These are phyloP conservation scores for Tuber microsphaerosporum DNA, from an alignment of 495 filamentous ascomycete genomes.

Conservation along the genomic window DNA sequence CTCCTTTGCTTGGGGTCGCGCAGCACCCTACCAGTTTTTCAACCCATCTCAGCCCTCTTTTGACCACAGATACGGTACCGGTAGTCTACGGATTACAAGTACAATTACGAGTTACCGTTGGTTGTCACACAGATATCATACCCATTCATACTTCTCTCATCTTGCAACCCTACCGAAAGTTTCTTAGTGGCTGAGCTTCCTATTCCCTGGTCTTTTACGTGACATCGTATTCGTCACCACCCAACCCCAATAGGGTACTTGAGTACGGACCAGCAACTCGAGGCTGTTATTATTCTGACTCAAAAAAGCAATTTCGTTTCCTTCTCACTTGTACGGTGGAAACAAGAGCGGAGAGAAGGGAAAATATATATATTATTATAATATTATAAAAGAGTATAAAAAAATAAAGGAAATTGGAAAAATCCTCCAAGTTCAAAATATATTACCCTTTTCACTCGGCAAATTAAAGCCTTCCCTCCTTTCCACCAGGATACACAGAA, in stretches of 20 bases:
- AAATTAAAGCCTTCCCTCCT: background rate
- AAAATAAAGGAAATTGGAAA: background rate
- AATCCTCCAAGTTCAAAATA: background rate
- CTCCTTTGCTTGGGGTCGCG: no score
- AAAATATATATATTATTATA: background rate
- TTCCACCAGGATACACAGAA: background rate
- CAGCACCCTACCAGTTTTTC: background rate
- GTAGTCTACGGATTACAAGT: background rate
- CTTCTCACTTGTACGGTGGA: background rate
- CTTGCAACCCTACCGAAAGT: background rate
- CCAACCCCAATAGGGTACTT: background rate
- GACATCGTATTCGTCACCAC: conserved; percentile 1
- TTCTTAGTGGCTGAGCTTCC: background rate
- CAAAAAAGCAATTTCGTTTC: background rate
- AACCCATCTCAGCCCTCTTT: background rate
- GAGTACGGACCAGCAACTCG: background rate
- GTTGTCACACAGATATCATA: background rate
- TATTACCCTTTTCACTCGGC: background rate
- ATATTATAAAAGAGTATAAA: no score
- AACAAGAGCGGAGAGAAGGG: background rate
- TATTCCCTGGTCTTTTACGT: background rate
- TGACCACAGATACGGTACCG: background rate
- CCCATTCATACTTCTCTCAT: background rate
- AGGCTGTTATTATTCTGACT: background rate
- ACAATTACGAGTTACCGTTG: background rate